Conservation (phyloP, 1,139 yeast species). For the Candida tropicalis region DNA sequence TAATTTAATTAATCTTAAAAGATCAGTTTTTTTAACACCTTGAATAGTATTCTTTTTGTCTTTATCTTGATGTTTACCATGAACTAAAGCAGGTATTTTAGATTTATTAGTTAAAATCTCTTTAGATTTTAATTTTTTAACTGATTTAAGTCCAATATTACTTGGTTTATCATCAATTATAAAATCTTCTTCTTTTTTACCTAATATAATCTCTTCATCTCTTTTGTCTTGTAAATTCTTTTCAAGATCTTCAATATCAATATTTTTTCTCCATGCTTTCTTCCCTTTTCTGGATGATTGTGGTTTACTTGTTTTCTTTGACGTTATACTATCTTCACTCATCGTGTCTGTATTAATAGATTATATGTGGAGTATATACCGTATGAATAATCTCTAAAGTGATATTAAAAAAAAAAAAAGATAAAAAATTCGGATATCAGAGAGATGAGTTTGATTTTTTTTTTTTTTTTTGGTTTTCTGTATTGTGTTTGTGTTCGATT, state of each 20-base stretch:
- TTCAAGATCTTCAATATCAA: conserved; percentile 80
- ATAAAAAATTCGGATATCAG: conserved; percentile 4
- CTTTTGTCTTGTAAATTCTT: conserved; percentile 66
- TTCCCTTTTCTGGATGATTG: conserved; percentile 91
- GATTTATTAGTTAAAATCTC: conserved; percentile 80
- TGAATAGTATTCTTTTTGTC: conserved; percentile 46
- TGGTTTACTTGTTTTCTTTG: conserved; percentile 9
- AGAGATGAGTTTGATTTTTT: conserved; percentile 8
- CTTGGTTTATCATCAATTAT: conserved; percentile 61
- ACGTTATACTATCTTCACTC: conserved; percentile 10
- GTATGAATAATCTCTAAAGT: neutral
- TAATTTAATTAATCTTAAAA: conserved; percentile 69
- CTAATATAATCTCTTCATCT: conserved; percentile 69
- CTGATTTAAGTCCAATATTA: conserved; percentile 20
- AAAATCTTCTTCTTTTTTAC: conserved; percentile 59
- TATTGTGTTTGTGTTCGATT: neutral
- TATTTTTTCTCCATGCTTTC: conserved; percentile 94
- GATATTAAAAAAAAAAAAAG: neutral
- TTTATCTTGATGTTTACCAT: conserved; percentile 38
- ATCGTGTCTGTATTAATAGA: conserved; percentile 3
- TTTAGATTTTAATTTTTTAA: conserved; percentile 61
- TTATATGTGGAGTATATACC: no score
- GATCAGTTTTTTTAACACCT: conserved; percentile 69
- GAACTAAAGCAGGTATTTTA: conserved; percentile 68
- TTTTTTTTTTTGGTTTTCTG: conserved; percentile 4